phyloP scores from a whole-genome alignment of 306 rosid species.

The Ziziphus jujuba region DNA sequence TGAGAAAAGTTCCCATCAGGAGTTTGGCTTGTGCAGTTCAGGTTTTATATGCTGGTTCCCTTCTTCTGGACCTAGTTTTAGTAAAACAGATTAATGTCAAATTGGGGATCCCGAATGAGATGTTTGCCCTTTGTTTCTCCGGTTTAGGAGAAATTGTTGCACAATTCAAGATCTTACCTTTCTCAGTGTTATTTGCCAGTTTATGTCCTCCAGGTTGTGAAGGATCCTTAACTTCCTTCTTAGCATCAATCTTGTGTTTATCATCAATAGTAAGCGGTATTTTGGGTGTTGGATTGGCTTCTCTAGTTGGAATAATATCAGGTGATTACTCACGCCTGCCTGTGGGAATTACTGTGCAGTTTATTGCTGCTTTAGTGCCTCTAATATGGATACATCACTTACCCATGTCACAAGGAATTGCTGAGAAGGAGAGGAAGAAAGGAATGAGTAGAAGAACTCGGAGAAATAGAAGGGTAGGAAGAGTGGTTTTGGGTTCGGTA shows the following conservation, averaged over 20 bases:
- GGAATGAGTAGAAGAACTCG: constrained; percentile 54
- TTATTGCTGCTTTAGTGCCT: constrained; percentile 67
- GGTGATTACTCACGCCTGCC: constrained; percentile 70
- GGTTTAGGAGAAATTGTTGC: constrained; percentile 75
- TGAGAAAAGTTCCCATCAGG: constrained; percentile 64
- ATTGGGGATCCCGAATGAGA: constrained; percentile 67
- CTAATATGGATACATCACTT: constrained; percentile 48
- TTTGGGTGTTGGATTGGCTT: constrained; percentile 76
- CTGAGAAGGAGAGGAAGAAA: constrained; percentile 47
- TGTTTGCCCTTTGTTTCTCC: constrained; percentile 67
- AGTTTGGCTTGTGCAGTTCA: constrained; percentile 57
- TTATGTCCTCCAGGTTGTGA: constrained; percentile 81
- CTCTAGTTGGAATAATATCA: constrained; percentile 56
- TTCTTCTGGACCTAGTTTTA: constrained; percentile 76
- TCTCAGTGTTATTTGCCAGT: constrained; percentile 61
- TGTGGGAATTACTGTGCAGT: constrained; percentile 58
- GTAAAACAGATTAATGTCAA: constrained; percentile 63
- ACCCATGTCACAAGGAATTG: constrained; percentile 42
- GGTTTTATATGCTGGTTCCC: constrained; percentile 60
- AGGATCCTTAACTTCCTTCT: constrained; percentile 86
- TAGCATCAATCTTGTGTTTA: constrained; percentile 66
- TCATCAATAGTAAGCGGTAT: constrained; percentile 76
- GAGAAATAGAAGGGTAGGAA: constrained; percentile 72
- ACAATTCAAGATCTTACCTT: constrained; percentile 84
- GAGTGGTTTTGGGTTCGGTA: constrained; percentile 48